phyloP scores from a whole-genome alignment of 768 basidiomycete genomes.

The Hortiboletus flavorubellus region DNA sequence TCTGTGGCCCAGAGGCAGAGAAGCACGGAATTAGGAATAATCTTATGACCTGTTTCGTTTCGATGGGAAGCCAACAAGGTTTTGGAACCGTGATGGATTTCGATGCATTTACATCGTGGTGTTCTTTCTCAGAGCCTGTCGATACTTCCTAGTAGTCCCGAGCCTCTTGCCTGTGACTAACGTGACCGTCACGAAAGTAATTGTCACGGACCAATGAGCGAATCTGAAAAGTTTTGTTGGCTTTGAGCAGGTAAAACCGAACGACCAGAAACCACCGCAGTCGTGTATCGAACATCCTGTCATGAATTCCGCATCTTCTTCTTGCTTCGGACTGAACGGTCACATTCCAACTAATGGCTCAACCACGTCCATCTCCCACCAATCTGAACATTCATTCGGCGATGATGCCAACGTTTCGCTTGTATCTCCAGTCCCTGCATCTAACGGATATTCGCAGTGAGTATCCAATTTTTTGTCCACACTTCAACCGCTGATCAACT shows the following conservation, averaged over 20 bases:
- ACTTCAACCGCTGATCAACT: conserved; percentile 5
- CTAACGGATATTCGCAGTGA: conserved; percentile 62
- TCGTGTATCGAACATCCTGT: conserved; percentile 1
- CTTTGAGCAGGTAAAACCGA: conserved; percentile 6
- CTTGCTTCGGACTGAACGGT: conserved; percentile 46
- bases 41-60: conserved; percentile 57
- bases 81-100: conserved; percentile 44
- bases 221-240: conserved; percentile 14
- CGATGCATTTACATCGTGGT: conserved; percentile 21
- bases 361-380: conserved; percentile 35
- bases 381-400: conserved; percentile 37
- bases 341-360: conserved; percentile 50
- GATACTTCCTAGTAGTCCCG: too few species aligned
- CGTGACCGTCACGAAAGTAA: conserved; percentile 21
- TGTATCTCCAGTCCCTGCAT: conserved; percentile 37
- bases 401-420: conserved; percentile 24
- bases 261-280: neutral
- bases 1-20: conserved; percentile 44
- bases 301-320: conserved; percentile 31
- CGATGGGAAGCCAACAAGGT: conserved; percentile 38
- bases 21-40: conserved; percentile 44
- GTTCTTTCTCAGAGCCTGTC: conserved; percentile 6
- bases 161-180: neutral
- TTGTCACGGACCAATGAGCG: conserved; percentile 20
- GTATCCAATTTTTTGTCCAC: conserved; percentile 26